Base-by-base conservation (phyloP, 768 basidiomycete genomes). In the Boletus rufocinnamomeus region DNA sequence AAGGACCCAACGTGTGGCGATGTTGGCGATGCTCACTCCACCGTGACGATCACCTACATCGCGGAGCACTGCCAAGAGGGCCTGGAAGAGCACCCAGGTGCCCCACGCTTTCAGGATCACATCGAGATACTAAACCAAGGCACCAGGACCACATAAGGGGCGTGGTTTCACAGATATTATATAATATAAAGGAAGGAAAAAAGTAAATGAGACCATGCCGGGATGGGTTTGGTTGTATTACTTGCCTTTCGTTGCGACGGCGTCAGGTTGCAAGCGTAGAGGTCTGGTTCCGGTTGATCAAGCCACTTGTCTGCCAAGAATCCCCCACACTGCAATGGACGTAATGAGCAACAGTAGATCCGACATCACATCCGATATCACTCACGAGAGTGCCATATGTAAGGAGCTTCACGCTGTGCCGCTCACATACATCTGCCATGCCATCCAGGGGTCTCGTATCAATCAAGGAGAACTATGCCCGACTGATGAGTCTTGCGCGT, bases 71-170 rank as follows among this genome's bases (percentile, higher is more conserved):
- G 67, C 54, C 43, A 93, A 74, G 0, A 93, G 80, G 0, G 74
- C 66, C 66, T 92, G 91, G 72, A 93, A 92, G 28, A 92, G 80
- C 9, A 76, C 63, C 91, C 91, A 93, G 49, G 72, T 79, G 3
- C 91, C 91, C 91, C 91, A 93, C 1, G 82, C 88, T 62, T 82
- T 84, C 49, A 88, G 66, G 60, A 93, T 93, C 78, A 91, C 84
- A 64, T 93, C 91, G 48, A 92, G 84, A 70, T 93, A 93, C 91
- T 93, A 59, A n/a, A 35, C 1, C 43, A 51, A 25, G 51, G 60
- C 30, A 56, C 23, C 52, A n/a, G 40, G 44, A 17, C 32, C n/a
- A 8, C 27, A 43, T 45, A 49, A 40, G 48, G 32, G 19, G 17
- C 23, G 35, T 16, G 43, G 34, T 47, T 50, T 14, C 2, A 4